Conservation (phyloP, 192 early-diverging fungal genomes). For the Umbelopsis sp. region DNA sequence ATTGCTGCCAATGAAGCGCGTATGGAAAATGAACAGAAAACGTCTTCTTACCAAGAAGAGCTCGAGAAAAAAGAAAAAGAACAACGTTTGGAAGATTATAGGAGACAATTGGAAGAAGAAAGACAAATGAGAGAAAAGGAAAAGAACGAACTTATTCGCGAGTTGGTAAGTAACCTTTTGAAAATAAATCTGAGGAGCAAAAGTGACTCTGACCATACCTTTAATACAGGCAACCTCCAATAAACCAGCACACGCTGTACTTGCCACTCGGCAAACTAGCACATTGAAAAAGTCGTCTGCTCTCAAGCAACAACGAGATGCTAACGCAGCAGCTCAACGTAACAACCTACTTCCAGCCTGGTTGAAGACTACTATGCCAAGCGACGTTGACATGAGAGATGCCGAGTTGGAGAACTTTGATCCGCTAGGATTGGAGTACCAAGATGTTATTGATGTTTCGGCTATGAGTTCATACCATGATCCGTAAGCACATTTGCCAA, state of each 20-base stretch:
- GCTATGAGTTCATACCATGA: constrained; percentile 50
- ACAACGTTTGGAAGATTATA: constrained; percentile 69
- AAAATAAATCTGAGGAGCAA: neutral
- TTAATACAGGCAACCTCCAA: constrained; percentile 40
- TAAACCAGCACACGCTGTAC: constrained; percentile 52
- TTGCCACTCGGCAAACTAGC: constrained; percentile 44
- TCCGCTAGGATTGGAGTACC: constrained; percentile 55
- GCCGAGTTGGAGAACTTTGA: constrained; percentile 50
- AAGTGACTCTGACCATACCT: neutral
- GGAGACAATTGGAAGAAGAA: constrained; percentile 73
- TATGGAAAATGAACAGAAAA: constrained; percentile 60
- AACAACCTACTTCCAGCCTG: constrained; percentile 34
- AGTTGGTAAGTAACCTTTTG: constrained; percentile 54
- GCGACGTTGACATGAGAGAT: constrained; percentile 29
- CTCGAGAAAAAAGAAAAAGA: constrained; percentile 53
- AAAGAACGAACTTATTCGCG: constrained; percentile 71
- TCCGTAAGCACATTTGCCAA: constrained; percentile 44
- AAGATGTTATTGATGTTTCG: constrained; percentile 35
- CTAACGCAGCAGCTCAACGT: neutral
- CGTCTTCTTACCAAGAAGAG: constrained; percentile 49
- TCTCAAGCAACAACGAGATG: constrained; percentile 38
- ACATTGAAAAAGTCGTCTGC: constrained; percentile 54
- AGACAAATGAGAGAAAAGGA: constrained; percentile 64
- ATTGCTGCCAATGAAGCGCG: constrained; percentile 73
- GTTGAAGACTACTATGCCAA: constrained; percentile 35